phyloP scores from a whole-genome alignment of 352 stramenopile genomes.

The Globisporangium takayamanum region DNA sequence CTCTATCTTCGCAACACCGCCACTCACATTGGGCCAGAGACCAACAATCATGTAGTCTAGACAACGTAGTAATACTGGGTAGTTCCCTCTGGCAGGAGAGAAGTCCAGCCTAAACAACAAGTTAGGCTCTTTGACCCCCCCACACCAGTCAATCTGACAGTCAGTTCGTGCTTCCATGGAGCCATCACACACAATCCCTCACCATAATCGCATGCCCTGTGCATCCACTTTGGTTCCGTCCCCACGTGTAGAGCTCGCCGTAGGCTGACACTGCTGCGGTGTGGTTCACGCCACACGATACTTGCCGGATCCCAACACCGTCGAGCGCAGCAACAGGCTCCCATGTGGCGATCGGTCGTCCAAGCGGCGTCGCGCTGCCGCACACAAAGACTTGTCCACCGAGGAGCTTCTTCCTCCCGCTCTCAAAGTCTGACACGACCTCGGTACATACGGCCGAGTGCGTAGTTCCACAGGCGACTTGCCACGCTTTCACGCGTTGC shows the following conservation, averaged over 20 bases:
- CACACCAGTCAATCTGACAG: not conserved
- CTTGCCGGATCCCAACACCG: conserved; percentile 45
- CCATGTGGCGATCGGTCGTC: conserved; percentile 68
- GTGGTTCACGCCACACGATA: conserved; percentile 87
- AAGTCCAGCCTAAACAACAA: too few relatives aligned
- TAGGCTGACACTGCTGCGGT: conserved; percentile 83
- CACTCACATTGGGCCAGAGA: too few relatives aligned
- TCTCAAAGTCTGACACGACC: conserved; percentile 44
- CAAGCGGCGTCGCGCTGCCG: conserved; percentile 77
- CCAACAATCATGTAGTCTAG: too few relatives aligned
- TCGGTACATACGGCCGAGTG: conserved; percentile 83
- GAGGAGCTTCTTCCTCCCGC: conserved; percentile 49
- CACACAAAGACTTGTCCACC: conserved; percentile 88
- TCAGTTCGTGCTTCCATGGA: not conserved
- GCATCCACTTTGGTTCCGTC: conserved; percentile 85
- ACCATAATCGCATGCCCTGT: conserved; percentile 64
- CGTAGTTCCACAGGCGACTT: conserved; percentile 61
- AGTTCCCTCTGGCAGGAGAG: too few relatives aligned
- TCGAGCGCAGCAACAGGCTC: conserved; percentile 51
- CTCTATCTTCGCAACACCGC: too few relatives aligned
- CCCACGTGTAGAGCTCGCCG: conserved; percentile 92
- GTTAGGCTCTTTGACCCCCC: too few relatives aligned
- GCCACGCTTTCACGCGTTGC: conserved; percentile 61
- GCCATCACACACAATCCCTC: not conserved
- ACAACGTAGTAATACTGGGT: too few relatives aligned